A percentile compares a stretch with the other conserved stretches of the same genome.
Evolutionary conservation across 2,329 filamentous ascomycete species (phyloP).

Genomic region (Penicillium sp.): DNA sequence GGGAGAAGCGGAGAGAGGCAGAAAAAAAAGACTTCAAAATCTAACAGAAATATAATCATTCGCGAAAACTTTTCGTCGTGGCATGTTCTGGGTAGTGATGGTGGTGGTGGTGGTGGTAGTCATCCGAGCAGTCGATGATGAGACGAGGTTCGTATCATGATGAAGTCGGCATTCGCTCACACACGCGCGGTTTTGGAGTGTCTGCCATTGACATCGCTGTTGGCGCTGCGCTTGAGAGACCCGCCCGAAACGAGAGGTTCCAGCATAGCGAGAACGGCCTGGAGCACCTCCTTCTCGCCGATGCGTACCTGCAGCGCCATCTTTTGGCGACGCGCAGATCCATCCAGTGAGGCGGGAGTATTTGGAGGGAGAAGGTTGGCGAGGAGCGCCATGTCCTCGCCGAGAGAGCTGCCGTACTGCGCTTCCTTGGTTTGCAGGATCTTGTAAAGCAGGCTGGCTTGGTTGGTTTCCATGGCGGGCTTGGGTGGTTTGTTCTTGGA

Average conservation of each 20-base stretch:
- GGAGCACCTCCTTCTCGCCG: constrained; percentile 71
- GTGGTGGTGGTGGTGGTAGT: neutral
- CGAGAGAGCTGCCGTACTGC: constrained; percentile 58
- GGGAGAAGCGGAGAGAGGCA: constrained; percentile 22
- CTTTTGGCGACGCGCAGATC: constrained; percentile 37
- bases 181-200: constrained; percentile 31
- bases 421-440: constrained; percentile 37
- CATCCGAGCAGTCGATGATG: constrained; percentile 1
- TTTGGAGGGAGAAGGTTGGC: constrained; percentile 31
- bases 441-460: constrained; percentile 39
- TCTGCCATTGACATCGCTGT: constrained; percentile 30
- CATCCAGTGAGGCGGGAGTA: constrained; percentile 40
- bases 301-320: constrained; percentile 70
- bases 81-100: constrained; percentile 4
- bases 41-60: constrained; percentile 33
- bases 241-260: constrained; percentile 25
- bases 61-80: constrained; percentile 19
- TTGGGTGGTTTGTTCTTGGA: constrained; percentile 43
- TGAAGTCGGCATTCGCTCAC: constrained; percentile 11
- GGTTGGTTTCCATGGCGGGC: constrained; percentile 29
- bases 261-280: constrained; percentile 52
- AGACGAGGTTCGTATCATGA: neutral
- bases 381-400: constrained; percentile 52
- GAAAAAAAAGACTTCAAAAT: constrained; percentile 35
- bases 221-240: constrained; percentile 36